Evolutionary conservation across 2,329 filamentous ascomycete species (phyloP), one percentile per base, ranked within the genome.

Genomic region (Botrytis tulipae): DNA sequence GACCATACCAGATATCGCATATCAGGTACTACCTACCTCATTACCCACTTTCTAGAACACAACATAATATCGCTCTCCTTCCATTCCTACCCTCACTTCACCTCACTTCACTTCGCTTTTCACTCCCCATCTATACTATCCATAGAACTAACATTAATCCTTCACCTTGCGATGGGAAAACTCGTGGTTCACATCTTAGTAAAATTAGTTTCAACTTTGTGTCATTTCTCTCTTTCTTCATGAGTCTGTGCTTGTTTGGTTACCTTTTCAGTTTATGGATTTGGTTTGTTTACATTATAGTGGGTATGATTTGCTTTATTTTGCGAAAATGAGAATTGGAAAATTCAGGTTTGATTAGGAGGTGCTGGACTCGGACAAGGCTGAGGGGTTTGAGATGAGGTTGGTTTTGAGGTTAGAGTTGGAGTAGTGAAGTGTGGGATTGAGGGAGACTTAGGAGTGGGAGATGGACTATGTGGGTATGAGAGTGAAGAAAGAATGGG

Each of bases 51-150:
- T 29, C 4, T 51, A 51, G 12, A 51, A 51, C 10, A 7, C 25
- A 51, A 5, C 12, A 51, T n/a, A 14, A 7, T 6, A 25, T 12
- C 25, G 51, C 3, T 29, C 14, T 35, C 32, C 29, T 59, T 10
- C 8, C 18, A 35, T 35, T 9, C 18, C 18, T 1, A 12, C 10
- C 8, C 2, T 59, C 57, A 35, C 29, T 35, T 37, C 32, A 61
- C 5, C 7, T 59, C 57, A 22, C 29, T 35, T n/a, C 22, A 61
- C 10, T 20, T 22, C 20, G 22, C 3, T 10, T n/a, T 5, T 5
- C 32, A 25, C 48, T 29, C 14, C 2, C 1, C 12, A 35, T 12
- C 20, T 1, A 16, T 20, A 59, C 0, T 32, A 32, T 20, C 0
- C 48, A n/a, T n/a, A 29, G 12, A 8, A 54, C 1, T 14, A 54